Base-by-base conservation (phyloP, 257 asterid species). In the Capsicum chinense region DNA sequence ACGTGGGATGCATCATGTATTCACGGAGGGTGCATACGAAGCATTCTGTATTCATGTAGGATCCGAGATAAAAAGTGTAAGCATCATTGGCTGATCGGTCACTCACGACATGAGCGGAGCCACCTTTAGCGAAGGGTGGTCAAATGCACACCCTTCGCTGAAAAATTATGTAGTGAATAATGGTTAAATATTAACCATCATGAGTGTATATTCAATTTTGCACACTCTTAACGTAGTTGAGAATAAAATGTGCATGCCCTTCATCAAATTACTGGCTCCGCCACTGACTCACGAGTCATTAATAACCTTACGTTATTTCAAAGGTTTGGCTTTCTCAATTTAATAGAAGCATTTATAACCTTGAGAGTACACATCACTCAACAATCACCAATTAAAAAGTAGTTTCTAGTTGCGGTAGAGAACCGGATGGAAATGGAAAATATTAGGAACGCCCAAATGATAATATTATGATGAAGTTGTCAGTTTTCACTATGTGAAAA, bases 401-500 rank as follows among this genome's bases (percentile, higher is more conserved):
- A 66, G 9, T 16, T 35, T 39, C 6, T 7, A 39, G 19, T 42
- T 69, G 54, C 15, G 13, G 4, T 10, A 17, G 12, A 2, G 33
- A 56, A 56, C 6, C 17, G 12, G 66, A 59, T 59, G 66, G 66
- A 2, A 59, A 59, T n/a, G 33, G 35, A 59, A 16, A 17, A 59
- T 59, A 16, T 59, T 56, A 56, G 62, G 62, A 59, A n/a, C n/a
- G 11, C 66, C 19, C 12, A 0, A 59, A 9, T 70, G 79, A 70
- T 17, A 39, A 17, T 70, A 69, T 42, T 67, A 6, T 67, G 19
- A 35, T 67, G 1, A 67, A 67, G 52, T 68, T 44, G 79, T 70
- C 79, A 70, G 56, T 16, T 44, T 57, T 70, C 79, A 70, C 57
- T 16, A 17, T 70, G 56, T 70, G 79, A 70, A 70, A 68, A 68